Conservation (phyloP, 2,329 filamentous ascomycete species). For the Colletotrichum salicis region DNA sequence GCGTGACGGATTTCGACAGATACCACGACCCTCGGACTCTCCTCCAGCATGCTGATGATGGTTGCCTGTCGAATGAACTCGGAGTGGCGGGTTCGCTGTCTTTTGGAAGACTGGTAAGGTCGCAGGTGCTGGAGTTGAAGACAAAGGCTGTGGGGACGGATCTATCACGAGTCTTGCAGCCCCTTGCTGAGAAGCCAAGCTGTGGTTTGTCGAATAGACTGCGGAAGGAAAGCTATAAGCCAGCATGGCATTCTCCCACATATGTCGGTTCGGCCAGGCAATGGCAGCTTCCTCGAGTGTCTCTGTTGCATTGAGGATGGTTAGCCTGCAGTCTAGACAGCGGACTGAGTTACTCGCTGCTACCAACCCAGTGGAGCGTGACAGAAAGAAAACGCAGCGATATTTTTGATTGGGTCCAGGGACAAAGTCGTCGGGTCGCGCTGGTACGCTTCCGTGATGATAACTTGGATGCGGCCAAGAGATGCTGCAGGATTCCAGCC, state of each 20-base stretch:
- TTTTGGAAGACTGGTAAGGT: neutral
- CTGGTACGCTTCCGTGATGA: constrained; percentile 79
- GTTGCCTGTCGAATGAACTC: neutral
- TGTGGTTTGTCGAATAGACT: constrained; percentile 47
- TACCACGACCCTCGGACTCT: neutral
- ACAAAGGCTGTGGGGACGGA: neutral
- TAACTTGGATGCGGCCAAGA: constrained; percentile 78
- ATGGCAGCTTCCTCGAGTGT: constrained; percentile 78
- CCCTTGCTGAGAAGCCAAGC: neutral
- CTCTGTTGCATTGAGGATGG: constrained; percentile 52
- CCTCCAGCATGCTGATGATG: neutral
- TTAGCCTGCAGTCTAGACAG: neutral
- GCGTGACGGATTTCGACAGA: neutral
- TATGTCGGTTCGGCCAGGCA: constrained; percentile 80
- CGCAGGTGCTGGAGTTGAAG: neutral
- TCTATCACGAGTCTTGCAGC: neutral
- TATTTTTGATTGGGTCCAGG: constrained; percentile 76
- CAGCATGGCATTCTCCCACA: constrained; percentile 69
- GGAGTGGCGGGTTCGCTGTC: neutral
- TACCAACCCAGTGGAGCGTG: constrained; percentile 79
- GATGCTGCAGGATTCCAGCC: constrained; percentile 79
- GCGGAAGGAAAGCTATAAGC: constrained; percentile 50
- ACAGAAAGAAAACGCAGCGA: constrained; percentile 84
- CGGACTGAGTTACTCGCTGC: neutral
- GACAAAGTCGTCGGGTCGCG: constrained; percentile 62